Base-by-base conservation (phyloP, 2,329 filamentous ascomycete genomes). In the Colletotrichum liaoningense region DNA sequence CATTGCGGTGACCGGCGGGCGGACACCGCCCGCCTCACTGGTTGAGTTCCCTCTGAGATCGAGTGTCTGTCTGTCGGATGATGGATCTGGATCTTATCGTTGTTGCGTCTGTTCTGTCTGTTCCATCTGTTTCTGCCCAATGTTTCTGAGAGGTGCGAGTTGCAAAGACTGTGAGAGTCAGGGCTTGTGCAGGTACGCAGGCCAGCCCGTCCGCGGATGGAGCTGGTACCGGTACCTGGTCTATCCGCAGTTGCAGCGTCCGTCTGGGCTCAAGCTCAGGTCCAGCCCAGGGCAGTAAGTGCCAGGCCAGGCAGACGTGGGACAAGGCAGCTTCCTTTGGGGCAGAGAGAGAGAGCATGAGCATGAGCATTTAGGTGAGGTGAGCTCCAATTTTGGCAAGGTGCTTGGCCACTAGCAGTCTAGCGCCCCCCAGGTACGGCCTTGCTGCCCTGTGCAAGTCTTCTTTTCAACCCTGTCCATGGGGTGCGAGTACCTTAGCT, bases 121-220 rank as follows among this genome's bases (percentile, higher is more conserved):
- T 42, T 42, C 38, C 26, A 11, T 49, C 11, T 16, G 19, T 22
- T 19, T 63, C 7, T 22, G 12, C 42, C 49, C 26, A 19, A n/a
- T 30, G 24, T 49, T 30, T n/a, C 19, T 26, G 42, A 49, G 42
- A n/a, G 42, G 42, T 49, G 42, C 19, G 8, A 49, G 42, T 49
- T 49, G 42, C 42, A 19, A 24, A 28, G 16, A 30, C 16, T 46
- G 38, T 33, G 62, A 38, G 59, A 63, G 62, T 63, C 49, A 65
- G 63, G 69, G 58, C 68, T 67, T 60, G 68, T 63, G 68, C 63
- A 74, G 71, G 67, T 71, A 73, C 62, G 52, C 19, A 68, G 65
- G n/a, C 49, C 56, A 59, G 22, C 49, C 54, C 66, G 55, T 24
- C 30, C 59, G 42, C 58, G 58, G 52, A 55, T 63, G 58, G 68